These are phyloP conservation scores for Paramecium caudatum DNA, from an alignment of 73 alveolate species.

Conservation along the genomic window DNA sequence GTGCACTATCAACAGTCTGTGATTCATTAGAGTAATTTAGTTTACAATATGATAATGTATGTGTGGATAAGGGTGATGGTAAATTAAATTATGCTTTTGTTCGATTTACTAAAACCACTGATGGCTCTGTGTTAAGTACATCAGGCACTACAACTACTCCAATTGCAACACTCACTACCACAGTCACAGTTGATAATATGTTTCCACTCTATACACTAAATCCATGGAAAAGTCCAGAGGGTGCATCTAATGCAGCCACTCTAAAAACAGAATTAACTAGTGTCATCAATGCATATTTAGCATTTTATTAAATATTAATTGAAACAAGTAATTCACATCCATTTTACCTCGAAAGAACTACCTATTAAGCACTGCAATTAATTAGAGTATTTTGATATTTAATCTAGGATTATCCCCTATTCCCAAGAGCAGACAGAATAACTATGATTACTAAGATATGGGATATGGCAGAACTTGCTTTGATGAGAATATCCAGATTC, in stretches of 20 bases:
- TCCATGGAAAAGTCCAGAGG: conserved; percentile 45
- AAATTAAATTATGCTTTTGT: conserved; percentile 67
- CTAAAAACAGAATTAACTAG: not conserved
- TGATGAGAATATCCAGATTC: conserved; percentile 9
- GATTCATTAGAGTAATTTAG: conserved; percentile 51
- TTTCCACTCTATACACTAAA: conserved; percentile 38
- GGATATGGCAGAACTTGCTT: not conserved
- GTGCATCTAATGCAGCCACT: not conserved
- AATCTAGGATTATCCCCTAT: not conserved
- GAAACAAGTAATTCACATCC: conserved; percentile 41
- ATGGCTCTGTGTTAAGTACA: not conserved
- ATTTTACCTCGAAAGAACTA: conserved; percentile 49
- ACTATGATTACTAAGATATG: not conserved
- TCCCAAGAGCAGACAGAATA: not conserved
- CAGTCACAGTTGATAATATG: not conserved
- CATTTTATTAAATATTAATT: not conserved
- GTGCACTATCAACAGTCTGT: conserved; percentile 40
- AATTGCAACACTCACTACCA: not conserved
- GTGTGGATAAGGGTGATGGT: conserved; percentile 30
- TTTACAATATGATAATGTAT: conserved; percentile 63
- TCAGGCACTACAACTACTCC: not conserved
- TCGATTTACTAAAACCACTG: not conserved
- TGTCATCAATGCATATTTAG: not conserved
- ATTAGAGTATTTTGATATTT: not conserved
- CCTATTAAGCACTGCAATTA: conserved; percentile 23